phyloP scores from a whole-genome alignment of 371 early-diverging fungal genomes.

The Basidiobolus heterosporus region DNA sequence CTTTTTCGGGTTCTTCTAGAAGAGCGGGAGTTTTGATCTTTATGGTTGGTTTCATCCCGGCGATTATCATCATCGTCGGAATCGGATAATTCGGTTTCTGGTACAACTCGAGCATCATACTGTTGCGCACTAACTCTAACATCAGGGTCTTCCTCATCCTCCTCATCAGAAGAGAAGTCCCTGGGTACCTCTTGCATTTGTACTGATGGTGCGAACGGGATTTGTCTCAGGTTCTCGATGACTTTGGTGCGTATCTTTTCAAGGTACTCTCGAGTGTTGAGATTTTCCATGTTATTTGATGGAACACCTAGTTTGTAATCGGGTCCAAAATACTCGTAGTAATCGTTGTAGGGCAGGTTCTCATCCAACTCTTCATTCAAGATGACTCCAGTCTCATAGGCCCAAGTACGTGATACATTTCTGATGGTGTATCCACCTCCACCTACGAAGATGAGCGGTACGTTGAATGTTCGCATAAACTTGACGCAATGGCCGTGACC shows the following conservation, averaged over 20 bases:
- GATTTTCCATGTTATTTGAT: conserved; percentile 89
- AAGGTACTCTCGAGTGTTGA: conserved; percentile 78
- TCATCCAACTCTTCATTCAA: conserved; percentile 55
- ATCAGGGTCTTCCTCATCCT: conserved; percentile 31
- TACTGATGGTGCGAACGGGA: conserved; percentile 88
- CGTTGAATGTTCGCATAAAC: conserved; percentile 79
- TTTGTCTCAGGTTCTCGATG: conserved; percentile 71
- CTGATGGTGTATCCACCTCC: conserved; percentile 99
- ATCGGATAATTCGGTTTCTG: conserved; percentile 38
- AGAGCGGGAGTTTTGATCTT: not conserved
- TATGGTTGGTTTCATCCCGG: conserved; percentile 6
- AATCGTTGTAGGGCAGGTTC: conserved; percentile 84
- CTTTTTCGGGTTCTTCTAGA: too few relatives aligned
- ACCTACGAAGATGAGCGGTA: conserved; percentile 91
- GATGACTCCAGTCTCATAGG: conserved; percentile 91
- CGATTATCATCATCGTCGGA: conserved; percentile 32
- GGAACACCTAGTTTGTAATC: conserved; percentile 87
- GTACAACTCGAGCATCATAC: conserved; percentile 28
- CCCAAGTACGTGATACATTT: conserved; percentile 96
- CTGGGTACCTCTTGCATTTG: conserved; percentile 59
- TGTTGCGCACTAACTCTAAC: conserved; percentile 30
- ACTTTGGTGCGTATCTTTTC: conserved; percentile 58
- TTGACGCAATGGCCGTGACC: conserved; percentile 83
- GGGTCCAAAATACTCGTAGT: conserved; percentile 88
- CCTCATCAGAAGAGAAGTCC: conserved; percentile 14